Evolutionary conservation across 2,329 filamentous ascomycete species (phyloP).

Genomic region (Furcasterigmium furcatum): DNA sequence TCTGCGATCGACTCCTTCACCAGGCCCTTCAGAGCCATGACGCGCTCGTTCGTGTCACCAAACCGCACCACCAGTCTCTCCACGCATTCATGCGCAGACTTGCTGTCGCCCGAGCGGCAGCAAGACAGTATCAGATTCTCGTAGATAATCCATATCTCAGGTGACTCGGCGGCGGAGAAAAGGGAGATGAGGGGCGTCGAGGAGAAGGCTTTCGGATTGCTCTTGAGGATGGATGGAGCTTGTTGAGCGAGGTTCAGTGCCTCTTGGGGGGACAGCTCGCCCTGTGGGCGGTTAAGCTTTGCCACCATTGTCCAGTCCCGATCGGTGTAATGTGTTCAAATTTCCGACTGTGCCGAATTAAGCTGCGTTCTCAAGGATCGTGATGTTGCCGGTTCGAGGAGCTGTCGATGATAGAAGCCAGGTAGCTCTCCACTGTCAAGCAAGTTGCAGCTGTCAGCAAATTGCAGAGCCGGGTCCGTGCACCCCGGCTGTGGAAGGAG

Average conservation of each 20-base stretch:
- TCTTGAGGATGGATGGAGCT: slow-evolving; percentile 53
- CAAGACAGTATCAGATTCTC: slow-evolving; percentile 86
- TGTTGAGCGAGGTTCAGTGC: slow-evolving; percentile 58
- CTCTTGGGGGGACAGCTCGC: slow-evolving; percentile 51
- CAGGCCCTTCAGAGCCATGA: slow-evolving; percentile 79
- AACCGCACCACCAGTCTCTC: slow-evolving; percentile 77
- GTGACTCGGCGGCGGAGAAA: slow-evolving; percentile 60
- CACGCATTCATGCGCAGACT: slow-evolving; percentile 71
- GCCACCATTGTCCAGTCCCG: slow-evolving; percentile 37
- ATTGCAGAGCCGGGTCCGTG: too few relatives aligned
- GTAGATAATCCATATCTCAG: slow-evolving; percentile 80
- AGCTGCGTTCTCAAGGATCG: background rate
- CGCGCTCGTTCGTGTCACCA: slow-evolving; percentile 76
- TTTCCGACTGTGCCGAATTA: too few relatives aligned
- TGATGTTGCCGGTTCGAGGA: background rate
- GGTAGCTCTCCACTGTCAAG: background rate
- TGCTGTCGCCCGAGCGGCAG: slow-evolving; percentile 79
- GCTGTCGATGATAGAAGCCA: background rate
- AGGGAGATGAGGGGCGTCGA: slow-evolving; percentile 51
- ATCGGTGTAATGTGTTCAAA: background rate
- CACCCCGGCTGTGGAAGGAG: too few relatives aligned
- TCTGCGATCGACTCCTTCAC: slow-evolving; percentile 79
- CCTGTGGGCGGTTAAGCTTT: slow-evolving; percentile 54
- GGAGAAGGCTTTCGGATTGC: slow-evolving; percentile 50
- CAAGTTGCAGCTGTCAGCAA: background rate